phyloP scores from a whole-genome alignment of 768 basidiomycete genomes.

The Sistotremastrum suecicum region DNA sequence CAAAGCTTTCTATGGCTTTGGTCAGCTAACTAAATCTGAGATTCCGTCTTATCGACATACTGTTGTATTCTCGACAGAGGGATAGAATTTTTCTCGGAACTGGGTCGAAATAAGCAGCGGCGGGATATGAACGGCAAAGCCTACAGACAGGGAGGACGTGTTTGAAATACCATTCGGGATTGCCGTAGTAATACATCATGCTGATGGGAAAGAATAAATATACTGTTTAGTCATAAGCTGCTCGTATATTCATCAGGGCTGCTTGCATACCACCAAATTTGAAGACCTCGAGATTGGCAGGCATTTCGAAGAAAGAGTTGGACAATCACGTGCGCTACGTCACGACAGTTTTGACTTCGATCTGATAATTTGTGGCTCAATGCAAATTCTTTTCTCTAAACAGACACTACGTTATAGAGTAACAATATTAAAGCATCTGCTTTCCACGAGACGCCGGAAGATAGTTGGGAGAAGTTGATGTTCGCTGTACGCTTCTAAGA shows the following conservation, averaged over 20 bases:
- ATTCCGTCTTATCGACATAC: slow-evolving; percentile 24
- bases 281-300: slow-evolving; percentile 71
- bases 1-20: neutral
- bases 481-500: no score
- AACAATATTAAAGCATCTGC: no score
- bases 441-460: no score
- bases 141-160: slow-evolving; percentile 49
- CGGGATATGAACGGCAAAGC: neutral
- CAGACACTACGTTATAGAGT: no score
- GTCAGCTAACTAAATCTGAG: slow-evolving; percentile 1
- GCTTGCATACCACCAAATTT: slow-evolving; percentile 41
- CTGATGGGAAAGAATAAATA: slow-evolving; percentile 78
- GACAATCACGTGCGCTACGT: no score
- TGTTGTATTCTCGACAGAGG: slow-evolving; percentile 37
- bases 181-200: slow-evolving; percentile 74
- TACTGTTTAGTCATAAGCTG: slow-evolving; percentile 13
- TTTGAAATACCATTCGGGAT: slow-evolving; percentile 72
- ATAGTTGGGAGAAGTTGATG: no score
- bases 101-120: slow-evolving; percentile 13
- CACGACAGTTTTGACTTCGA: no score
- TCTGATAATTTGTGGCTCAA: no score
- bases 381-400: no score
- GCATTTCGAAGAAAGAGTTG: no score
- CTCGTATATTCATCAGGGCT: no score
- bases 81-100: slow-evolving; percentile 66